A percentile compares a stretch with the other conserved stretches of the same genome.
Conservation (phyloP, 768 basidiomycete species). For the Trametes cingulata region DNA sequence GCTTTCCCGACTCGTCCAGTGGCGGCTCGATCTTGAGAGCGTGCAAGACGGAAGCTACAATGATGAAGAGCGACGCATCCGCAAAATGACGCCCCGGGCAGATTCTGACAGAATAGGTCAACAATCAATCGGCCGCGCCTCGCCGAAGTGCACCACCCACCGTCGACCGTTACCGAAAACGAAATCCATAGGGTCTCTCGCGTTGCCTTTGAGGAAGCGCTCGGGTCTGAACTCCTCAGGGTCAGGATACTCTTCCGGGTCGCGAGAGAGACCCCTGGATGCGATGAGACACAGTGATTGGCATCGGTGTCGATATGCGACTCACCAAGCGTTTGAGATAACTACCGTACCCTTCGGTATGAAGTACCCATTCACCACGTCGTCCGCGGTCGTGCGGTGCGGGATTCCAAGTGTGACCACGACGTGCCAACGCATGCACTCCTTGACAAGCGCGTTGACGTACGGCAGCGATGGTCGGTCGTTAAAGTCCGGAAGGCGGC, state of each 20-base stretch:
- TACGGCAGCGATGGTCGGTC: slow-evolving; percentile 29
- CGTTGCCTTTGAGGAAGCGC: slow-evolving; percentile 1
- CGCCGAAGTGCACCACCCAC: neutral
- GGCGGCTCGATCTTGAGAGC: slow-evolving; percentile 7
- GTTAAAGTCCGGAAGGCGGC: slow-evolving; percentile 29
- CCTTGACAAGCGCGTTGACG: slow-evolving; percentile 28
- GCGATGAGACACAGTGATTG: neutral
- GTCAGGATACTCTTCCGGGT: slow-evolving; percentile 12
- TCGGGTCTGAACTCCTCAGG: slow-evolving; percentile 20
- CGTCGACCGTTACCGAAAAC: slow-evolving; percentile 22
- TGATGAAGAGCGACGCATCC: slow-evolving; percentile 14
- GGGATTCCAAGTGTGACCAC: slow-evolving; percentile 26
- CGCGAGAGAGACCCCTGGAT: slow-evolving; percentile 13
- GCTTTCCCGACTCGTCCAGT: neutral
- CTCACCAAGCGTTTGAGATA: slow-evolving; percentile 7
- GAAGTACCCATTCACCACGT: slow-evolving; percentile 27
- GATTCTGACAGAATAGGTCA: neutral
- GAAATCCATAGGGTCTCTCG: neutral
- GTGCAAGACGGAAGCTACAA: slow-evolving; percentile 15
- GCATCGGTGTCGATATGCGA: neutral
- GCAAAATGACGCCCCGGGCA: slow-evolving; percentile 23
- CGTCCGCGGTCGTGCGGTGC: slow-evolving; percentile 22
- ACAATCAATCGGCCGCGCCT: neutral
- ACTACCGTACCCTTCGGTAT: slow-evolving; percentile 33
- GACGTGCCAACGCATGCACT: slow-evolving; percentile 29